Evolutionary conservation across 257 asterid species (phyloP), one percentile per base, ranked within the genome.

Genomic region (Buddleja alternifolia): DNA sequence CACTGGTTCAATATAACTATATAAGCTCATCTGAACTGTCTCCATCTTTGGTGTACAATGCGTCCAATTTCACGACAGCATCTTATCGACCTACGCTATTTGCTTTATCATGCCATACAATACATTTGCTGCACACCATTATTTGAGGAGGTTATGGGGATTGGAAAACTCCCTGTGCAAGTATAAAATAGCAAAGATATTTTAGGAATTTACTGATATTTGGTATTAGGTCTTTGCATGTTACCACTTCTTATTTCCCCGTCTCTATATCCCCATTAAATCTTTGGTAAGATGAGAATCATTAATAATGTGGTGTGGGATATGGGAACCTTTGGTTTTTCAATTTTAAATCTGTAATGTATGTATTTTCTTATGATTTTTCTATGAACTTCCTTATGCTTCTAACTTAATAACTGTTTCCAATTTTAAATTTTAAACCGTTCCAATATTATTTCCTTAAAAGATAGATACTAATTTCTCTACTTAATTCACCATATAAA

Each of bases 401-500:
- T 53, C 21, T n/a, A 51, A 51, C 34, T 51, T 15, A 48, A 48
- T 48, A 25, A 48, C 9, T 4, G 6, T 0, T 17, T 10, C 4
- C 3, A 8, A 12, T 19, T 8, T 14, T 23, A 32, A 19, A 6
- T 29, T 19, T 9, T 9, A 34, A 62, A 11, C 7, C 56, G 2
- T 11, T 17, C 8, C 42, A 55, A 68, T 41, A 39, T 40, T 39
- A 19, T 17, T 15, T 36, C 34, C 34, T 10, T 10, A 29, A 21
- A n/a, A 4, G 10, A 24, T 14, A 51, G 16, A 10, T 50, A 53
- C 70, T 45, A 21, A 42, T 37, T 29, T 36, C 53, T 24, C 51
- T 63, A 53, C n/a, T 62, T 46, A 40, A 21, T 51, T 15, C 52
- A 40, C 52, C 29, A 39, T 29, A n/a, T 29, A 40, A 69, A 76